phyloP scores from a whole-genome alignment of 441 rosid species.

The Adansonia grandidieri region DNA sequence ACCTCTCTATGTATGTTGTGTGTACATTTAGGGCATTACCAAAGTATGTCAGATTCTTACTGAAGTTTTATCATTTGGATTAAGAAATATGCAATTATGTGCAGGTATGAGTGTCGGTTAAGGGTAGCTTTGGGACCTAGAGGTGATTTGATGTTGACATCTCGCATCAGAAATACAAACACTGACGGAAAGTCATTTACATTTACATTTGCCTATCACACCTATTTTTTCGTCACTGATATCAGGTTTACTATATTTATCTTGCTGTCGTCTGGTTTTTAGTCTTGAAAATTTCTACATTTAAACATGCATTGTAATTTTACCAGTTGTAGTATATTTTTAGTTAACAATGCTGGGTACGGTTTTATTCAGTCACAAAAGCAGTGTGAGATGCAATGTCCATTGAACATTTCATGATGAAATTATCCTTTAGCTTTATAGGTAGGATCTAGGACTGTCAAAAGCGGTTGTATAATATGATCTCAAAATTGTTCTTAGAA shows the following conservation, averaged over 20 bases:
- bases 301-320: not conserved
- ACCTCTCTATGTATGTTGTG: not conserved
- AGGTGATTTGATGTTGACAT: constrained; percentile 64
- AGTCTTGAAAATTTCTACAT: not conserved
- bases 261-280: constrained; percentile 4
- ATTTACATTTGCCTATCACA: constrained; percentile 62
- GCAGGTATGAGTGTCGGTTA: constrained; percentile 59
- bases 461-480: not conserved
- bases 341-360: not conserved
- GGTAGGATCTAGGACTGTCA: not conserved
- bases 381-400: constrained; percentile 5
- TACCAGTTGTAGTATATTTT: not conserved
- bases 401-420: not conserved
- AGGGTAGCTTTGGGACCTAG: constrained; percentile 53
- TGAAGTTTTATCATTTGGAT: not conserved
- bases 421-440: not conserved
- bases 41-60: not conserved
- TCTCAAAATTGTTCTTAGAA: not conserved
- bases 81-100: constrained; percentile 13
- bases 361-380: not conserved
- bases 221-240: constrained; percentile 60
- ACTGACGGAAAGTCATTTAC: constrained; percentile 60
- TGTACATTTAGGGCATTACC: constrained; percentile 1
- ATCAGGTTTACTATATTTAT: constrained; percentile 50
- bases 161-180: constrained; percentile 59